These are phyloP conservation scores for Balakata baccata DNA, from an alignment of 345 rosid species.

Conservation along the genomic window DNA sequence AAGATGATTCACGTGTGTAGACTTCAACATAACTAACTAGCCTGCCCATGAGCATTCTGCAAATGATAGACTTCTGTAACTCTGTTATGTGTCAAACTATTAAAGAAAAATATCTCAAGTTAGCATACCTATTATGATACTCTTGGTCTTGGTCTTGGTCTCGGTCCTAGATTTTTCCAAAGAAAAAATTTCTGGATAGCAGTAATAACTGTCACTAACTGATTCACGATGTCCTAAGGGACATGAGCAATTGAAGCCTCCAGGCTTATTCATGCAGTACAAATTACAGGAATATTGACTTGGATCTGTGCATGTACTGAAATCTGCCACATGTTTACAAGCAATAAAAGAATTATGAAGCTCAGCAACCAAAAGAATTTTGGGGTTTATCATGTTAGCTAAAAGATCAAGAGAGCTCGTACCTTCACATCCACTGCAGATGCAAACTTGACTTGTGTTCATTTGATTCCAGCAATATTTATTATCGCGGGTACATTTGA, in stretches of 20 bases:
- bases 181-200: not conserved
- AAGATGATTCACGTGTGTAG: no score
- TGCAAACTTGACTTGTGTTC: not conserved
- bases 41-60: no score
- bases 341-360: not conserved
- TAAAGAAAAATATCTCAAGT: no score
- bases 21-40: no score
- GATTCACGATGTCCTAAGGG: not conserved
- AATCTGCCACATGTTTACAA: not conserved
- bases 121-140: not conserved
- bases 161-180: not conserved
- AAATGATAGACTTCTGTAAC: no score
- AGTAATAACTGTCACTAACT: not conserved
- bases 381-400: no score
- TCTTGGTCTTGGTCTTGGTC: not conserved
- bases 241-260: not conserved
- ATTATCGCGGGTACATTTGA: not conserved
- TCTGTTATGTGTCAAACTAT: no score
- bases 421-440: not conserved
- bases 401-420: not conserved
- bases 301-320: not conserved
- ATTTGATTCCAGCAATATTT: slow-evolving; percentile 1
- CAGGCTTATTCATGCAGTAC: not conserved
- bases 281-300: not conserved
- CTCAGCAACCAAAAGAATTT: not conserved